These are phyloP conservation scores for Gossypium australe DNA, from an alignment of 345 rosid species.

Conservation along the genomic window DNA sequence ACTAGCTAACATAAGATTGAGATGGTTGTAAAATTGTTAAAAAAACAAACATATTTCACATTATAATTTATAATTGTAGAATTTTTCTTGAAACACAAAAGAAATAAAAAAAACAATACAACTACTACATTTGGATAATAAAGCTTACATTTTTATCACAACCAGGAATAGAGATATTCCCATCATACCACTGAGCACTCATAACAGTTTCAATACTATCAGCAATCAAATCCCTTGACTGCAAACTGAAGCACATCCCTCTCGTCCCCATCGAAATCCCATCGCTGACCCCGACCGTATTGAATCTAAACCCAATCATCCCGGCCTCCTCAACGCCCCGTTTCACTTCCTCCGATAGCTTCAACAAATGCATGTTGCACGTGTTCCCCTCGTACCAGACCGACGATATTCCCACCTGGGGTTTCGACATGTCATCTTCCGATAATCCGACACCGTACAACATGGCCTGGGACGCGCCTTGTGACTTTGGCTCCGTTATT, in stretches of 20 bases:
- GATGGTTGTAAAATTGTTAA: background rate
- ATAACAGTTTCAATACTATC: slow-evolving; percentile 98
- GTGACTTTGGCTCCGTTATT: slow-evolving; percentile 88
- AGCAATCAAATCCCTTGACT: slow-evolving; percentile 93
- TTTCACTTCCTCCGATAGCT: slow-evolving; percentile 83
- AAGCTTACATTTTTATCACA: slow-evolving; percentile 90
- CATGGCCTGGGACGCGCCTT: slow-evolving; percentile 96
- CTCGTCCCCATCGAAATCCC: slow-evolving; percentile 95
- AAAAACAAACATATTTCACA: background rate
- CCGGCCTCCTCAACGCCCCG: slow-evolving; percentile 79
- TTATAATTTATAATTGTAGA: background rate
- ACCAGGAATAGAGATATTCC: slow-evolving; percentile 90
- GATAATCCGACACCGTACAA: slow-evolving; percentile 89
- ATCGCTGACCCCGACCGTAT: slow-evolving; percentile 93
- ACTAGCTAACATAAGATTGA: slow-evolving; percentile 15
- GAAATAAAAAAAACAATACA: background rate
- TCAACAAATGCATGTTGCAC: slow-evolving; percentile 87
- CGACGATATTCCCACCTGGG: slow-evolving; percentile 88
- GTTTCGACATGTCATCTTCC: slow-evolving; percentile 72
- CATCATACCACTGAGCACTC: slow-evolving; percentile 99
- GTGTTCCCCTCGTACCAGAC: slow-evolving; percentile 99
- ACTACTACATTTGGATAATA: background rate
- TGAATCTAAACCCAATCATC: slow-evolving; percentile 91
- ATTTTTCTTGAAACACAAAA: background rate
- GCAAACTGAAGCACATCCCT: slow-evolving; percentile 91